Percentiles rank a stretch among this genome's conserved stretches.
Conservation (phyloP, 2,329 filamentous ascomycete genomes). For the Tolypocladium amazonense region DNA sequence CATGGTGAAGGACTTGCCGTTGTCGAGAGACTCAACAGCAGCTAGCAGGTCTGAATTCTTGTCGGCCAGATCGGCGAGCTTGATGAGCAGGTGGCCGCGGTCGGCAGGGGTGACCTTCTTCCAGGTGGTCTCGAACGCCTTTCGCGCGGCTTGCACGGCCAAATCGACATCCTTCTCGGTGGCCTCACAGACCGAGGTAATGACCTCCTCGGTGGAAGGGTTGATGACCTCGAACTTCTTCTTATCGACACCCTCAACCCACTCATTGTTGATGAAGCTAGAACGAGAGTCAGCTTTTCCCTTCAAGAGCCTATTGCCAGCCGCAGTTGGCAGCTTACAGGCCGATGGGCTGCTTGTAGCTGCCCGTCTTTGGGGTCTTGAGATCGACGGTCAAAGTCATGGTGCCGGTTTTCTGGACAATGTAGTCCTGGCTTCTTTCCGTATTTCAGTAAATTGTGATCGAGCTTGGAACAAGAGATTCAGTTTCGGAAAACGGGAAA, state of each 20-base stretch:
- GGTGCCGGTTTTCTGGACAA: conserved; percentile 7
- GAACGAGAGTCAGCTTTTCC: not conserved
- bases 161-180: conserved; percentile 77
- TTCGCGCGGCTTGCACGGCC: conserved; percentile 75
- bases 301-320: not conserved
- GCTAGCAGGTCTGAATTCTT: conserved; percentile 68
- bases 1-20: conserved; percentile 72
- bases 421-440: not conserved
- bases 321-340: conserved; percentile 33
- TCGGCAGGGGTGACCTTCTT: conserved; percentile 55
- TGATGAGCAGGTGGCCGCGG: conserved; percentile 59
- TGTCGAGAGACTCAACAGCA: conserved; percentile 77
- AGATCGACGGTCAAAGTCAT: conserved; percentile 48
- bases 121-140: conserved; percentile 72
- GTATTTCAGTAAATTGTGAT: not conserved
- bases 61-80: conserved; percentile 72
- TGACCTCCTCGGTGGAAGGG: conserved; percentile 74
- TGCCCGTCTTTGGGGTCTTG: conserved; percentile 55
- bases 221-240: conserved; percentile 91
- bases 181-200: conserved; percentile 72
- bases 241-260: conserved; percentile 67
- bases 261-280: conserved; percentile 91
- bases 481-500: not conserved
- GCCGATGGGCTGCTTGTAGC: conserved; percentile 49
- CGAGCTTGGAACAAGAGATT: not conserved